Base-by-base conservation (phyloP, 163 green algal species). In the Coccomyxa subellipsoidea region DNA sequence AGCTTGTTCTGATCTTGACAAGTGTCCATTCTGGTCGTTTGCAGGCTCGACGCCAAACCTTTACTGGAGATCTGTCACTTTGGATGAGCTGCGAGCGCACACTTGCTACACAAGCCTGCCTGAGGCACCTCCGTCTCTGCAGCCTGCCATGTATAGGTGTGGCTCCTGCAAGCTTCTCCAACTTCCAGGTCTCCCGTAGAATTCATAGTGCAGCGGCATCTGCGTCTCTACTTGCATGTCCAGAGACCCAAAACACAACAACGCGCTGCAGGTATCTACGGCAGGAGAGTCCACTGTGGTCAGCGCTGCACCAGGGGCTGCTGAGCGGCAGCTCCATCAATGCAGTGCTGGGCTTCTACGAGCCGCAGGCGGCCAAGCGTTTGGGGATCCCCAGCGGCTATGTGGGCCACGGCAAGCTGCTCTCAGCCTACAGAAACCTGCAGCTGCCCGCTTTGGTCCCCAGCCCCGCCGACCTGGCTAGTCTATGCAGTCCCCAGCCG, bases 331-430 rank as follows among this genome's bases (percentile, higher is more conserved):
- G 88, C n/a, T 40, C 78, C 32, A 83, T 93, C 27, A 85, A 84
- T 40, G 81, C 69, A 7, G 86, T 85, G n/a, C 85, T 94, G 36
- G 91, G 91, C 4, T 85, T 94, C 15, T 84, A 87, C 23, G 91
- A 94, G 80, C 77, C 78, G 18, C 0, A 7, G n/a, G 76, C 38
- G 76, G 34, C 75, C 36, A 25, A 82, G 70, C 21, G 31, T 73
- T 78, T 86, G 81, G 81, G 39, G 2, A 40, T 84, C 5, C 70
- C 70, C 27, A 40, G 2, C 10, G 18, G 18, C 70, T 77, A 38
- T 40, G 70, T 77, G 32, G 32, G 70, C 27, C 70, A 77, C 32
- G 32, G 34, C 27, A 27, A 27, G 9, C 2, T 76, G 59, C 27
- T 32, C 15, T 35, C 53, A 27, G 80, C 66, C 12, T 39, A 69